phyloP scores from a whole-genome alignment of 352 stramenopile species.

The Pilasporangium apinafurcum region DNA sequence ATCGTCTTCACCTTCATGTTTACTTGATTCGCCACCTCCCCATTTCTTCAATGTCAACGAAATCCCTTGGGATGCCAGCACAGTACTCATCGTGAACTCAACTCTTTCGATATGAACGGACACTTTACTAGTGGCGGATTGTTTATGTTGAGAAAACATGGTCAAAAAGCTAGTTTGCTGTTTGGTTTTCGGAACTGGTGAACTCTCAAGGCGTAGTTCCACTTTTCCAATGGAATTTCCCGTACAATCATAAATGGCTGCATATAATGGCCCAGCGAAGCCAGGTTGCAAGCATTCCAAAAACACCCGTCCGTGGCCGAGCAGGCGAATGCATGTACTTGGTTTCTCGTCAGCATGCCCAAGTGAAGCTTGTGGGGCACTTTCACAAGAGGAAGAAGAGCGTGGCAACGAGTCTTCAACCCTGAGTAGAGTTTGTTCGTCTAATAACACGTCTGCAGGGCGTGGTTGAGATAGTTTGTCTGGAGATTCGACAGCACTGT shows the following conservation, averaged over 20 bases:
- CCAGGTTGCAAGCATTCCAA: constrained; percentile 9
- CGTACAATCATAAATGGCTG: constrained; percentile 5
- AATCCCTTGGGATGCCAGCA: constrained; percentile 10
- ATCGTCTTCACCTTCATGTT: too few relatives aligned
- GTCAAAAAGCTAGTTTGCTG: background rate
- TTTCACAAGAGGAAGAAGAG: too few relatives aligned
- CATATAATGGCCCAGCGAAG: constrained; percentile 6
- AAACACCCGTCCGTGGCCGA: constrained; percentile 23
- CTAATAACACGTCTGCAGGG: constrained; percentile 8
- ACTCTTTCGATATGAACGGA: constrained; percentile 17
- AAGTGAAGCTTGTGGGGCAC: too few relatives aligned
- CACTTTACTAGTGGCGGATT: too few relatives aligned
- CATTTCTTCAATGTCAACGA: constrained; percentile 32
- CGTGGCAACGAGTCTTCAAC: constrained; percentile 2
- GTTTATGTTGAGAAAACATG: too few relatives aligned
- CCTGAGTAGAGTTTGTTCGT: background rate
- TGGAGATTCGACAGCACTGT: background rate
- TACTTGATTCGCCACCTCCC: background rate
- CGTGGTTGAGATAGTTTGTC: constrained; percentile 11
- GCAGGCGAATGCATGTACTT: constrained; percentile 13
- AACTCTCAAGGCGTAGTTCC: constrained; percentile 12
- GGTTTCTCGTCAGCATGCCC: background rate
- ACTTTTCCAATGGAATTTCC: constrained; percentile 16
- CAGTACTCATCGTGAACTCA: constrained; percentile 7
- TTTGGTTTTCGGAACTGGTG: background rate